These are phyloP conservation scores for Mycena alexandri DNA, from an alignment of 768 basidiomycete genomes.

Conservation along the genomic window DNA sequence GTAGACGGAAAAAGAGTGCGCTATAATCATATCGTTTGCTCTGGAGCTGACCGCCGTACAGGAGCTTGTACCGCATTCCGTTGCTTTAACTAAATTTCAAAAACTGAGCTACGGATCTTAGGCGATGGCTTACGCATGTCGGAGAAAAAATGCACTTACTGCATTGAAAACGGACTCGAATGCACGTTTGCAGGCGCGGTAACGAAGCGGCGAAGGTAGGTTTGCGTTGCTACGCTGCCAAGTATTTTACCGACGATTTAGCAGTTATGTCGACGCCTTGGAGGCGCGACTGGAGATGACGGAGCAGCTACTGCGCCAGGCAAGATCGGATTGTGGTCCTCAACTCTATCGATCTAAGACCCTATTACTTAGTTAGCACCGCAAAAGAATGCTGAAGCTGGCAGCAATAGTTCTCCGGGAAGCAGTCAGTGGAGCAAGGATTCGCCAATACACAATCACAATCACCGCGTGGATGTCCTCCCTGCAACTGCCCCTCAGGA, in stretches of 20 bases:
- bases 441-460: neutral
- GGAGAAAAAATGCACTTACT: slow-evolving; percentile 7
- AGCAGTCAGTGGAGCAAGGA: slow-evolving; percentile 3
- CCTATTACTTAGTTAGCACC: neutral
- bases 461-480: neutral
- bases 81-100: no score
- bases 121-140: slow-evolving; percentile 16
- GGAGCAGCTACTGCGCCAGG: slow-evolving; percentile 7
- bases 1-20: no score
- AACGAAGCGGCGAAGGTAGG: slow-evolving; percentile 2
- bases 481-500: neutral
- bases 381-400: neutral
- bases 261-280: slow-evolving; percentile 8
- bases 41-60: no score
- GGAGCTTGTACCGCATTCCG: no score
- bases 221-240: neutral
- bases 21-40: no score
- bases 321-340: neutral
- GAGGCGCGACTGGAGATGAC: slow-evolving; percentile 8
- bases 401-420: neutral
- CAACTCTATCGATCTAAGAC: neutral
- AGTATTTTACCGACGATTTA: no score
- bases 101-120: neutral
- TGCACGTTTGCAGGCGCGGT: slow-evolving; percentile 6
- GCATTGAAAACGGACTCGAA: slow-evolving; percentile 1